Evolutionary conservation across 768 basidiomycete genomes (phyloP).

Genomic region (Russula griseocarnosa): DNA sequence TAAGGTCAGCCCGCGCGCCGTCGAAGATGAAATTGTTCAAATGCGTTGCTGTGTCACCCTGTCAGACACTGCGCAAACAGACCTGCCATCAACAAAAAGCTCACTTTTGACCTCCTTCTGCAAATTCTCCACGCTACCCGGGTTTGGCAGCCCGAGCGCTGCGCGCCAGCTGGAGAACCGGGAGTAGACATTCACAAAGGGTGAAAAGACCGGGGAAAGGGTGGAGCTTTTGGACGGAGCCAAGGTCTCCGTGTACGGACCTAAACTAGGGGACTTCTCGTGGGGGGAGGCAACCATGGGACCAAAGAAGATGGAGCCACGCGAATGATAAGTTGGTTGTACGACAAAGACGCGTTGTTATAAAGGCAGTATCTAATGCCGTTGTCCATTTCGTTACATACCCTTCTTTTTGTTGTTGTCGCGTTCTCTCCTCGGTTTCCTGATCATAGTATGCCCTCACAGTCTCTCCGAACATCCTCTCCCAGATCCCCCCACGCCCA

Average conservation of each 20-base stretch:
- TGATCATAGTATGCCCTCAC: too few species aligned
- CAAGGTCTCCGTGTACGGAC: constrained; percentile 8
- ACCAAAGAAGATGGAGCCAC: not conserved
- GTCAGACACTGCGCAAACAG: not conserved
- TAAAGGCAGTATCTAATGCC: too few species aligned
- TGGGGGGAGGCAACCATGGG: constrained; percentile 23
- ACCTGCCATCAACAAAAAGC: constrained; percentile 30
- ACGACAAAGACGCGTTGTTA: constrained; percentile 8
- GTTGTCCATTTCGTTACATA: too few species aligned
- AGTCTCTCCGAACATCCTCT: too few species aligned
- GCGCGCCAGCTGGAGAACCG: constrained; percentile 80
- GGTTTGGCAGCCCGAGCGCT: constrained; percentile 77
- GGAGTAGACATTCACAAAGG: constrained; percentile 62
- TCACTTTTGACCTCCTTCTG: constrained; percentile 89
- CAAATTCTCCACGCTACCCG: constrained; percentile 90
- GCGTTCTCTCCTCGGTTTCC: too few species aligned
- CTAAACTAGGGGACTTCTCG: constrained; percentile 12
- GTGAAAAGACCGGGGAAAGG: constrained; percentile 36
- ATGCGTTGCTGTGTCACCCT: constrained; percentile 63
- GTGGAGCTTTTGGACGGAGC: constrained; percentile 15
- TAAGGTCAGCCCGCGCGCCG: constrained; percentile 93
- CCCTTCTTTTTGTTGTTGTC: too few species aligned
- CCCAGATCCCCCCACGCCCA: too few species aligned
- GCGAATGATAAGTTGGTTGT: constrained; percentile 11
- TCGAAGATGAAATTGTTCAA: constrained; percentile 95